Conservation (phyloP, 208 protist species). For the Trypanosoma melophagium region DNA sequence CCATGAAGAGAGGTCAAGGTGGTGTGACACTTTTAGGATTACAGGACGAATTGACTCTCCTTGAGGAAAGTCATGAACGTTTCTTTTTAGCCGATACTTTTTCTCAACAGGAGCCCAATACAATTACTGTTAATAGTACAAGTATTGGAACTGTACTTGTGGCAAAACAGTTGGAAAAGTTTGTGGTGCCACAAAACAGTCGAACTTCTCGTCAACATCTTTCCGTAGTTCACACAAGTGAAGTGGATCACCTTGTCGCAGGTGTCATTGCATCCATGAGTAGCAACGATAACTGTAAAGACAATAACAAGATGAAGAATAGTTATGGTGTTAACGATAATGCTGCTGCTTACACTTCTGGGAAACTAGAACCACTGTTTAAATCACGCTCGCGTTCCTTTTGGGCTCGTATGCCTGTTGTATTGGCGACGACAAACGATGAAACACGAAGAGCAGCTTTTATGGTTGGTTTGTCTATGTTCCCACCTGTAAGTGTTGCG, state of each 20-base stretch:
- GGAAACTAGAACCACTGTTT: slow-evolving; percentile 39
- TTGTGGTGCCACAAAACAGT: slow-evolving; percentile 19
- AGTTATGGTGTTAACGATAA: too few species aligned
- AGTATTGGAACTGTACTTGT: slow-evolving; percentile 36
- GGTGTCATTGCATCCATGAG: slow-evolving; percentile 32
- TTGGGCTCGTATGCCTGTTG: slow-evolving; percentile 44
- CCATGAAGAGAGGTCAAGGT: slow-evolving; percentile 17
- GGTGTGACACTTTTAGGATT: slow-evolving; percentile 78
- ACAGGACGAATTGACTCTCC: slow-evolving; percentile 74
- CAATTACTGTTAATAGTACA: background rate
- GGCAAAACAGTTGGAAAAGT: slow-evolving; percentile 51
- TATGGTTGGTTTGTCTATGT: slow-evolving; percentile 57
- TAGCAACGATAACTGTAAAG: background rate
- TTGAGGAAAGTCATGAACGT: slow-evolving; percentile 56
- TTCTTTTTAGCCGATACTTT: slow-evolving; percentile 36
- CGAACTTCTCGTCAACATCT: background rate
- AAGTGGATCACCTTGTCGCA: slow-evolving; percentile 38
- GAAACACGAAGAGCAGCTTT: slow-evolving; percentile 51
- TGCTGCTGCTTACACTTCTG: background rate
- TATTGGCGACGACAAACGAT: slow-evolving; percentile 62
- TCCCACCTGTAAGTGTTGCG: slow-evolving; percentile 40
- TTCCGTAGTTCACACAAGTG: background rate
- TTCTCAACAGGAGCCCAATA: background rate
- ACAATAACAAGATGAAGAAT: background rate
- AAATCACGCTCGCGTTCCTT: slow-evolving; percentile 44